Percentiles rank a stretch among this genome's conserved stretches.
Conservation (phyloP, 345 rosid genomes). For the Pelargonium nanum region DNA sequence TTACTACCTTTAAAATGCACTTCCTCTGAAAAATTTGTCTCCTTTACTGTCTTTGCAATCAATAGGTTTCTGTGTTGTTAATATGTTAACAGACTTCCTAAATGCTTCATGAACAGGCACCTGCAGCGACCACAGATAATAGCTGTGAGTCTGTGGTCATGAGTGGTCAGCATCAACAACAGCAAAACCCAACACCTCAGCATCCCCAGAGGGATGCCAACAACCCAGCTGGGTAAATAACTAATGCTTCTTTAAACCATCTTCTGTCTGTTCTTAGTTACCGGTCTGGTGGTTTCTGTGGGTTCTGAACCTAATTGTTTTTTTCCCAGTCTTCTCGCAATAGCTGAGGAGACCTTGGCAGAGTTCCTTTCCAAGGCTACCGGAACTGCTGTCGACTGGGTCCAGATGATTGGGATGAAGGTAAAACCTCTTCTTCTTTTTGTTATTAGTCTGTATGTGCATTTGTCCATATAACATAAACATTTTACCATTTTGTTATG, state of each 20-base stretch:
- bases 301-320: background rate
- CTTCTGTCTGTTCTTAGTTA: background rate
- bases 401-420: slow-evolving; percentile 99
- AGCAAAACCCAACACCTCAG: slow-evolving; percentile 92
- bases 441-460: background rate
- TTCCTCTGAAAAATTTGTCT: background rate
- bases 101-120: slow-evolving; percentile 34
- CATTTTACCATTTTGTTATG: no score
- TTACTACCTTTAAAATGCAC: no score
- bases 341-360: slow-evolving; percentile 93
- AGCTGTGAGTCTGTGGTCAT: slow-evolving; percentile 99
- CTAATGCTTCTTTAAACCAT: background rate
- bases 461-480: background rate
- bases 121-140: slow-evolving; percentile 96
- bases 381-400: slow-evolving; percentile 99
- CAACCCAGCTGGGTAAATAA: slow-evolving; percentile 91
- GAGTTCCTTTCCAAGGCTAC: slow-evolving; percentile 95
- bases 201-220: slow-evolving; percentile 89
- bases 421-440: slow-evolving; percentile 18
- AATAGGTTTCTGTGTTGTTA: background rate
- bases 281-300: background rate
- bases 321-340: slow-evolving; percentile 57
- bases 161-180: slow-evolving; percentile 93
- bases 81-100: background rate
- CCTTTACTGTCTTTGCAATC: background rate